Conservation (phyloP, 257 asterid genomes). For the Coffea eugenioides region DNA sequence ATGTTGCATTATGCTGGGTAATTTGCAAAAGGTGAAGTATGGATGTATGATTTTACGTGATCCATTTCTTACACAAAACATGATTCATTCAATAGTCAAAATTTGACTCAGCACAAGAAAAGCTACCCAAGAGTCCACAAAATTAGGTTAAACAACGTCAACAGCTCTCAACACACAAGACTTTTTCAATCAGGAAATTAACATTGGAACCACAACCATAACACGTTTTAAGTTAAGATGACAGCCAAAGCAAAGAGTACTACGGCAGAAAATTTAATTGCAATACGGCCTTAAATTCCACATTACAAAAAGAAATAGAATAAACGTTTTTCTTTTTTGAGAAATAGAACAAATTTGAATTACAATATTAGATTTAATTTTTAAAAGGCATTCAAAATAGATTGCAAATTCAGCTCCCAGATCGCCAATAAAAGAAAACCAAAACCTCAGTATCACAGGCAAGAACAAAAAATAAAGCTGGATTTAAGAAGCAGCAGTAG, state of each 20-base stretch:
- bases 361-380: not conserved
- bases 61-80: not conserved
- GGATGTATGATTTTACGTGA: not conserved
- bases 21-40: not conserved
- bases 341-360: not conserved
- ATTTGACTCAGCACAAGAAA: not conserved
- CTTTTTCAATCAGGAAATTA: not conserved
- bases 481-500: not conserved
- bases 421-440: not conserved
- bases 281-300: conserved; percentile 1
- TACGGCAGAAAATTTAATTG: not conserved
- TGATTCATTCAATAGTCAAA: not conserved
- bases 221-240: not conserved
- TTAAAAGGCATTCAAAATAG: not conserved
- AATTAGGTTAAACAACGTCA: not conserved
- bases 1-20: not conserved
- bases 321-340: too few relatives aligned
- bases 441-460: not conserved
- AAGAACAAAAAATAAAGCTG: not conserved
- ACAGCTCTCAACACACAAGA: not conserved
- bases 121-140: not conserved
- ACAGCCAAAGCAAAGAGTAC: not conserved
- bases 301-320: too few relatives aligned
- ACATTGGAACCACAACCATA: not conserved
- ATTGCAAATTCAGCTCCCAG: not conserved